Conservation (phyloP, 257 asterid species). For the Ilex asprella region DNA sequence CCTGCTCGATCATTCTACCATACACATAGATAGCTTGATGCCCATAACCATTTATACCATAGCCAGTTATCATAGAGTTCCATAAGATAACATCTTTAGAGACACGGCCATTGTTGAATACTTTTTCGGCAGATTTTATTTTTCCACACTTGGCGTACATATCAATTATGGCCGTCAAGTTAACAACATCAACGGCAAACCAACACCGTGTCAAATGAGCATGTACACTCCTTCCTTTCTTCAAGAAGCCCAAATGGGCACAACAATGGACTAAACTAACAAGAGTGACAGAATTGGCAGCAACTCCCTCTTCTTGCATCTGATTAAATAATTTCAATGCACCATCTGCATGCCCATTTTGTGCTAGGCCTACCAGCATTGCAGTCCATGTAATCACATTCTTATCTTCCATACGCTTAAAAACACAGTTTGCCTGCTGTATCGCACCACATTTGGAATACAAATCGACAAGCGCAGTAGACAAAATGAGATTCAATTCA, state of each 20-base stretch:
- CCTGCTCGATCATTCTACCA: no score
- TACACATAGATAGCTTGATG: no score
- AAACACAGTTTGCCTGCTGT: no score
- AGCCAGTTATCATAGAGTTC: background rate
- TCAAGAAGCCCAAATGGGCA: conserved; percentile 15
- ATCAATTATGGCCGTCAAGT: conserved; percentile 14
- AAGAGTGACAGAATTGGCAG: conserved; percentile 15
- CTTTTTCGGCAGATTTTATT: conserved; percentile 9
- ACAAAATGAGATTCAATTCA: conserved; percentile 5
- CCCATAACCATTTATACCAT: no score
- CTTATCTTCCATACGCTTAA: no score
- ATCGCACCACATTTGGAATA: background rate
- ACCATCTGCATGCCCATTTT: conserved; percentile 15
- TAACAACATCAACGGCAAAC: conserved; percentile 7
- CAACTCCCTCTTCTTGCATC: conserved; percentile 14
- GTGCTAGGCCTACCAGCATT: conserved; percentile 11
- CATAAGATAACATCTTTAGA: conserved; percentile 13
- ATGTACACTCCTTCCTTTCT: conserved; percentile 17
- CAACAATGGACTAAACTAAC: conserved; percentile 13
- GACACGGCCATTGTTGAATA: conserved; percentile 2
- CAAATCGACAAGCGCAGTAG: conserved; percentile 12
- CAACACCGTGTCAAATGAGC: conserved; percentile 6
- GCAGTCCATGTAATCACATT: no score
- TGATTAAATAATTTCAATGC: conserved; percentile 10
- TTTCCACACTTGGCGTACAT: conserved; percentile 18